Evolutionary conservation across 2,329 filamentous ascomycete species (phyloP).

Genomic region (Onygenales sp.): DNA sequence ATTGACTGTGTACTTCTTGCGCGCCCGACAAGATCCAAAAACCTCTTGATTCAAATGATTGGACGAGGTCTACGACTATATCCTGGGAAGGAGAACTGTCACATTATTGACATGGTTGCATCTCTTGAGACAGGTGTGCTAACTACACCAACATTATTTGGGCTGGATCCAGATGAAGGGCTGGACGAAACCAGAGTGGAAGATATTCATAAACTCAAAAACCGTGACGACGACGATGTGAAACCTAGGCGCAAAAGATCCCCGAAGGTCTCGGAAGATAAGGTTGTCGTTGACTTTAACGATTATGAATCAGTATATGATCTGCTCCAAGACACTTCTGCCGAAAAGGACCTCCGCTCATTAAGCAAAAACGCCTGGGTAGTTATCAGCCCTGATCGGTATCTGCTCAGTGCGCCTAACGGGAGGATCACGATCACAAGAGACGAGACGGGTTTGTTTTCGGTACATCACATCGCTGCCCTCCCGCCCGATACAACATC

Average conservation of each 20-base stretch:
- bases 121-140: constrained; percentile 75
- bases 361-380: constrained; percentile 79
- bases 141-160: constrained; percentile 85
- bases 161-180: constrained; percentile 73
- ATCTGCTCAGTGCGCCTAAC: constrained; percentile 57
- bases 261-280: constrained; percentile 11
- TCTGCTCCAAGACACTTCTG: constrained; percentile 70
- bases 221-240: constrained; percentile 16
- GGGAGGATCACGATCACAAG: constrained; percentile 50
- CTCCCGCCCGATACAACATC: constrained; percentile 19
- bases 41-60: constrained; percentile 94
- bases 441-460: constrained; percentile 16
- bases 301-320: constrained; percentile 92
- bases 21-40: constrained; percentile 82
- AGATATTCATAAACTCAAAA: constrained; percentile 48
- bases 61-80: constrained; percentile 82
- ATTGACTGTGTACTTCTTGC: constrained; percentile 88
- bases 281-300: constrained; percentile 62
- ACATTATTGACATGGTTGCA: constrained; percentile 93
- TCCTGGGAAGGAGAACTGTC: constrained; percentile 74
- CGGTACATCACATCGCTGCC: constrained; percentile 21
- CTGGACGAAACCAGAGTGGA: constrained; percentile 57
- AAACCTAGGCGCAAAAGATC: constrained; percentile 11
- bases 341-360: constrained; percentile 66
- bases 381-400: constrained; percentile 58